Evolutionary conservation across 2,329 filamentous ascomycete genomes (phyloP).

Genomic region (Verticillium klebahnii): DNA sequence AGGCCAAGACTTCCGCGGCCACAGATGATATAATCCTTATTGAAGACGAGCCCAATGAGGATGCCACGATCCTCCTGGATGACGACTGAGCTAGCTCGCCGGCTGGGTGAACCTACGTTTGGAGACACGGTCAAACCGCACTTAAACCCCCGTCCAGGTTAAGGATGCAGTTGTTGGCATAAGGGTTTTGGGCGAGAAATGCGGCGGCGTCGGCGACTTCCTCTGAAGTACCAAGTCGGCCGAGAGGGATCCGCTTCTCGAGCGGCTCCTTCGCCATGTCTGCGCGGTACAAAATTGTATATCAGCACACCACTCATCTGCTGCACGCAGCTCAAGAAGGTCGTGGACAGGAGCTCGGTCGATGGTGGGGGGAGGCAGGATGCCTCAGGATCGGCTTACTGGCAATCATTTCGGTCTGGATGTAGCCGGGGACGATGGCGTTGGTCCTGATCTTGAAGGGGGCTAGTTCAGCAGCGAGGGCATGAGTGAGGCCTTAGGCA

Average conservation of each 20-base stretch:
- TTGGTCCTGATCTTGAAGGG: conserved; percentile 67
- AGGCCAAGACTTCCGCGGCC: conserved; percentile 36
- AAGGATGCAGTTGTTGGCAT: conserved; percentile 82
- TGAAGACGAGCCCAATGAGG: conserved; percentile 16
- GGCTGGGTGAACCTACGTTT: no score
- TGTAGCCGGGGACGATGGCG: conserved; percentile 77
- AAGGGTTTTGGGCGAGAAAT: conserved; percentile 73
- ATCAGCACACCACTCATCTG: conserved; percentile 23
- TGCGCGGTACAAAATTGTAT: conserved; percentile 24
- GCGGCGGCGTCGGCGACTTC: conserved; percentile 80
- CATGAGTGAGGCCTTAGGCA: conserved; percentile 59
- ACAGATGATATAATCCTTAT: conserved; percentile 37
- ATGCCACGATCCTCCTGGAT: conserved; percentile 44
- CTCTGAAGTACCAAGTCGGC: conserved; percentile 61
- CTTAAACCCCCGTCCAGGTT: conserved; percentile 84
- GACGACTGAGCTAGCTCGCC: conserved; percentile 14
- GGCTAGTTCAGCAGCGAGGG: conserved; percentile 59
- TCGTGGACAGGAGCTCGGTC: background rate
- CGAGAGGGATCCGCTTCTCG: conserved; percentile 18
- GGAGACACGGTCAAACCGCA: conserved; percentile 46
- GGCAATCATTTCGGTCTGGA: conserved; percentile 74
- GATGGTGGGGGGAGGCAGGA: conserved; percentile 1
- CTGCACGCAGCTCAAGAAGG: background rate
- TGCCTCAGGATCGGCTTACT: conserved; percentile 41
- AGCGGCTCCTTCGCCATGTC: conserved; percentile 19